Evolutionary conservation across 208 protist genomes (phyloP), one percentile per base, ranked within the genome.

Genomic region (Trichomonas gallinae): DNA sequence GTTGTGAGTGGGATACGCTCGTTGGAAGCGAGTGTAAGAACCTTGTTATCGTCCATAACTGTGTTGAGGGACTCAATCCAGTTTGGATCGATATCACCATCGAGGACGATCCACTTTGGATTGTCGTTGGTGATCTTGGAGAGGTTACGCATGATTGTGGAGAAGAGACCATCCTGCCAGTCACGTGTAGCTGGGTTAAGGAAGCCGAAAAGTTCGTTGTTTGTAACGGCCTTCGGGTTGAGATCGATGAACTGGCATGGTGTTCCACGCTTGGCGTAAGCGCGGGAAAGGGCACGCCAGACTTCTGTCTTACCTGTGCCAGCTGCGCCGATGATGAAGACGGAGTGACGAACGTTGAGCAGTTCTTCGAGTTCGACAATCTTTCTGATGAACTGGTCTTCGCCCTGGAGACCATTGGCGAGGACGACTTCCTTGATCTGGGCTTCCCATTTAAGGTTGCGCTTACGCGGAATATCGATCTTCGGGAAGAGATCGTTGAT

Each of bases 11-110:
- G 98, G 97, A 99, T 99, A 97, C 99, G 98, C 97, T 99, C 99
- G 97, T 99, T 99, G 34, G 98, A 99, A 82, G 99, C 99, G 10
- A 99, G 98, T 72, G 99, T 99, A 49, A 99, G 98, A 98, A 99
- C 99, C 97, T 99, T 99, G 97, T 99, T 99, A 97, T 97, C 97
- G 88, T 97, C 97, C 97, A 99, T 99, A 45, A 99, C 99, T 48
- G 99, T 99, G 98, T 99, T 99, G 98, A 99, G 98, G 44, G 99
- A 99, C 97, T 99, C 99, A 97, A 99, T 99, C 99, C 99, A 99
- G 97, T 99, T 98, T 0, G 99, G 98, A 97, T 99, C 99, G 96
- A 99, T 99, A 98, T 99, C 98, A 81, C 98, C 99, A 97, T 99
- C 99, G 45, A 99, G 98, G 31, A 99, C 98, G 89, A 99, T 91